Evolutionary conservation across 202 grass and related monocot species (phyloP), one percentile per base, ranked within the genome.

Genomic region (Schoenoplectus triqueter): DNA sequence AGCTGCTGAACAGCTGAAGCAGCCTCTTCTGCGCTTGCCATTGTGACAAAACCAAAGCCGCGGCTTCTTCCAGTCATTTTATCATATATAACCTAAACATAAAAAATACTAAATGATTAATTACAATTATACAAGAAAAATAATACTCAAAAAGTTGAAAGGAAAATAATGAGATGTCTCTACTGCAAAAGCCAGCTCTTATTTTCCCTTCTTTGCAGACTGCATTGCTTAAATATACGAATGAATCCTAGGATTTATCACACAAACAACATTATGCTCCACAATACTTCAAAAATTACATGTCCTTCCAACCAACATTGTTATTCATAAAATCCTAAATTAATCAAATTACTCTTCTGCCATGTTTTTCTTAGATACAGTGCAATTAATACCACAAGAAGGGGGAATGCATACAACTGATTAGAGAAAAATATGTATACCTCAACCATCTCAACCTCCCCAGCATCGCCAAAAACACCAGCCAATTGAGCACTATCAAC

Each of bases 361-460:
- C n/a, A 19, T 74, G 47, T 48, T 66, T 22, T 66, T 66, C 9
- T 40, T 19, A 48, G 45, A 49, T 45, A 71, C 41, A 41, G 47
- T 8, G 10, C 22, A 44, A 44, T 10, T 42, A 82, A 67, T 49
- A 19, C 2, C 19, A 71, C 18, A 46, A 84, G 45, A 13, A 54
- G 11, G 39, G 57, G 6, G 2, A 57, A 20, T 50, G 10, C 2
- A 49, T 49, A 10, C 49, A 50, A 72, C 44, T 20, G 17, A 50
- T 41, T 70, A 8, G 2, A 40, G 42, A 78, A 40, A 75, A 41
- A 31, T 2, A 73, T 50, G 6, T 64, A 89, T 90, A 98, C 95
- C 96, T 98, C 96, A 61, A 95, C 96, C 91, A 93, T 98, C 85
- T 98, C 96, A 67, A 98, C 96, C 57, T 88, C 90, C 55, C 96